A percentile compares a stretch with the other conserved stretches of the same genome.
Conservation (phyloP, 116 monocot species). For the Cymodocea nodosa region DNA sequence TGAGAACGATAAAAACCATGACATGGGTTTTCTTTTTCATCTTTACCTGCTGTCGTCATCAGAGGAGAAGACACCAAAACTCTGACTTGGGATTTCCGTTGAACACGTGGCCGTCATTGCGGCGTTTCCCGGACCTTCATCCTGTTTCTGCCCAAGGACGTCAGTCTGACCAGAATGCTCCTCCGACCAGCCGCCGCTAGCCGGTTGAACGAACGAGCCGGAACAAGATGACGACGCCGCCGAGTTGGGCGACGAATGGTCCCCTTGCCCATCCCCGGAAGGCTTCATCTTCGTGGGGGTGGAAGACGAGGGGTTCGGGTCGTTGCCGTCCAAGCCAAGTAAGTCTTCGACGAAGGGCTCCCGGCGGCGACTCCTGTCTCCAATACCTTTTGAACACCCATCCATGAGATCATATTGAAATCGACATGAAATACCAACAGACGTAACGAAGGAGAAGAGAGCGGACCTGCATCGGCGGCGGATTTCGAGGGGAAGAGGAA, state of each 20-base stretch:
- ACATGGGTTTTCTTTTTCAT: constrained; percentile 3
- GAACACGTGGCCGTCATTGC: constrained; percentile 8
- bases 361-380: too few relatives aligned
- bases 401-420: too few relatives aligned
- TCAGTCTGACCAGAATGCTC: constrained; percentile 61
- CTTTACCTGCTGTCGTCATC: constrained; percentile 43
- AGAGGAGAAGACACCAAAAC: constrained; percentile 14
- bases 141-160: constrained; percentile 17
- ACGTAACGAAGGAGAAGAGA: constrained; percentile 63
- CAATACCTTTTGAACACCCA: too few relatives aligned
- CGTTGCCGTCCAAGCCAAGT: constrained; percentile 13
- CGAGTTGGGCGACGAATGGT: constrained; percentile 45
- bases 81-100: constrained; percentile 24
- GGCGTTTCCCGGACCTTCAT: neutral
- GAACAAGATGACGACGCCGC: constrained; percentile 41
- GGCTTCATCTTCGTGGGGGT: neutral
- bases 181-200: constrained; percentile 24
- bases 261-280: constrained; percentile 18
- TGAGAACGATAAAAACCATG: constrained; percentile 15
- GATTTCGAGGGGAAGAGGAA: constrained; percentile 68
- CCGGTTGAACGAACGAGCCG: constrained; percentile 12
- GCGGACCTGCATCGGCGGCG: constrained; percentile 46
- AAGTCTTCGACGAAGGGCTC: too few relatives aligned
- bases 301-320: constrained; percentile 5
- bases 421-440: constrained; percentile 22